phyloP scores from a whole-genome alignment of 2,329 filamentous ascomycete genomes.

The Fusarium chuoi region DNA sequence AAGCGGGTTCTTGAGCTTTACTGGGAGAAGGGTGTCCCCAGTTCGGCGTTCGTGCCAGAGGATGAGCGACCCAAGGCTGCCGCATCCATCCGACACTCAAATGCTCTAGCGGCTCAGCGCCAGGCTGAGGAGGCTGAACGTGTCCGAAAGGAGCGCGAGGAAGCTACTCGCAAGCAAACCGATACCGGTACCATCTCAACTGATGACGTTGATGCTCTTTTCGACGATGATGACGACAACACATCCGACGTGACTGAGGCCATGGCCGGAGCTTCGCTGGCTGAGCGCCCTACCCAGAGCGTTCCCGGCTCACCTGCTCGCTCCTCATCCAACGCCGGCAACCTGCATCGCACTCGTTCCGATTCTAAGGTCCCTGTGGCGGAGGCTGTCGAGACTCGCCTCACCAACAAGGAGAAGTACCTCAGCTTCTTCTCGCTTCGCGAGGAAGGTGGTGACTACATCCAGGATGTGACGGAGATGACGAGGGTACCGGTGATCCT shows the following conservation, averaged over 20 bases:
- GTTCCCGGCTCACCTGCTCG: slow-evolving; percentile 91
- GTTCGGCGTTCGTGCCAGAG: slow-evolving; percentile 94
- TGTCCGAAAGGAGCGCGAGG: slow-evolving; percentile 85
- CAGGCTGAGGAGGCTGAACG: slow-evolving; percentile 86
- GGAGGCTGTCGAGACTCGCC: slow-evolving; percentile 80
- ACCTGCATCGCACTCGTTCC: slow-evolving; percentile 87
- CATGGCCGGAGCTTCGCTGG: slow-evolving; percentile 89
- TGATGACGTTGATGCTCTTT: slow-evolving; percentile 93
- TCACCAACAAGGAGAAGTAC: slow-evolving; percentile 97
- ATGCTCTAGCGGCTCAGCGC: slow-evolving; percentile 78
- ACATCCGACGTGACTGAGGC: slow-evolving; percentile 89
- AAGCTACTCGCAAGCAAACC: slow-evolving; percentile 90
- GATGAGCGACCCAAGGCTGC: slow-evolving; percentile 92
- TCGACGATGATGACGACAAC: slow-evolving; percentile 92
- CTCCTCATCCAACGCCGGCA: slow-evolving; percentile 73
- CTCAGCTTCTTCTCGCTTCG: slow-evolving; percentile 87
- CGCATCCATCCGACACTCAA: slow-evolving; percentile 76
- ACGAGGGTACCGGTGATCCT: slow-evolving; percentile 95
- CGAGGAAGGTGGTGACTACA: slow-evolving; percentile 94
- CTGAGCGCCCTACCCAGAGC: slow-evolving; percentile 92
- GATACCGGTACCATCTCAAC: slow-evolving; percentile 95
- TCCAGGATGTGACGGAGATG: slow-evolving; percentile 99
- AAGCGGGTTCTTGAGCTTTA: slow-evolving; percentile 94
- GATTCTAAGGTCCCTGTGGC: slow-evolving; percentile 87
- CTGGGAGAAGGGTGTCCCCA: slow-evolving; percentile 99